Conservation (phyloP, 2,329 filamentous ascomycete species). For the Pestalotiopsis sp. region DNA sequence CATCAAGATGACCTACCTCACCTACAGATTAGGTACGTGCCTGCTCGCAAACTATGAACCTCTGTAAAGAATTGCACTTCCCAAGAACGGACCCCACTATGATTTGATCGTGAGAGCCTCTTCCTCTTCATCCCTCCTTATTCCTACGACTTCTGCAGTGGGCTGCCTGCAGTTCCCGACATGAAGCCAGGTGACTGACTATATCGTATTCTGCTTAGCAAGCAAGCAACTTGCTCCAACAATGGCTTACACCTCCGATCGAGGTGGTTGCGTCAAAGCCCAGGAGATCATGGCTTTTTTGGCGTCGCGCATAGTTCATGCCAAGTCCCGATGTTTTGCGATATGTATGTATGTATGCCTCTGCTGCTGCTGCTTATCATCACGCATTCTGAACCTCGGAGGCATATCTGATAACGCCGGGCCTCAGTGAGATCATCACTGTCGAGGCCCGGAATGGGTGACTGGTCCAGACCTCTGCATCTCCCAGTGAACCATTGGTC, state of each 20-base stretch:
- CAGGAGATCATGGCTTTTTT: background rate
- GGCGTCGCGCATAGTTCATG: background rate
- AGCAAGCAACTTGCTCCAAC: background rate
- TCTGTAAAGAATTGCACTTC: no score
- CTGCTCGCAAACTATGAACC: no score
- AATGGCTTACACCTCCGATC: background rate
- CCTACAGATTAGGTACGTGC: no score
- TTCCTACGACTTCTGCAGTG: background rate
- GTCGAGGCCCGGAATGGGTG: background rate
- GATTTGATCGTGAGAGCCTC: background rate
- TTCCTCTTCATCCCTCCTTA: background rate
- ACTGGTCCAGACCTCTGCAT: background rate
- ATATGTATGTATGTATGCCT: background rate
- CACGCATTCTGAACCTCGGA: background rate
- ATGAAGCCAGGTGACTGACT: background rate
- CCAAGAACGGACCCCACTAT: background rate
- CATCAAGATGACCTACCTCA: background rate
- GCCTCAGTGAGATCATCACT: background rate
- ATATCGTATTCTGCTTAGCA: background rate
- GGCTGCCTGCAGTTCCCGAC: background rate
- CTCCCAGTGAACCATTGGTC: background rate
- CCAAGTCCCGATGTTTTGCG: constrained; percentile 2
- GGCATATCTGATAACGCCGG: background rate
- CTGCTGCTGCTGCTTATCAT: background rate
- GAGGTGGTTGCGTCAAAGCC: background rate